phyloP scores from a whole-genome alignment of 2,329 filamentous ascomycete genomes.

The Colletotrichum endophyticum region DNA sequence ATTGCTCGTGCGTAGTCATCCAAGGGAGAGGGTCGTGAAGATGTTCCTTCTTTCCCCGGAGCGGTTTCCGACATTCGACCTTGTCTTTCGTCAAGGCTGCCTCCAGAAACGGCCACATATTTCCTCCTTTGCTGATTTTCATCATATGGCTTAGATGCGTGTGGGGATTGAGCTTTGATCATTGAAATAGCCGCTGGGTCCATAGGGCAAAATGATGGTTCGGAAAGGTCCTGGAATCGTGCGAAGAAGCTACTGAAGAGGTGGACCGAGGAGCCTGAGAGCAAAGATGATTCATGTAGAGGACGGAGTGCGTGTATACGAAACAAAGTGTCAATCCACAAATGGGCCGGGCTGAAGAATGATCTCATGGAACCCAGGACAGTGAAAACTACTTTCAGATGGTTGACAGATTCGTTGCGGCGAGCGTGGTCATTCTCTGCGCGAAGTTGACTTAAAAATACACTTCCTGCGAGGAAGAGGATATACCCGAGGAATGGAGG shows the following conservation, averaged over 20 bases:
- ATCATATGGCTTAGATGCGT: neutral
- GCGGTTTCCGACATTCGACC: neutral
- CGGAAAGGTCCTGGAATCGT: neutral
- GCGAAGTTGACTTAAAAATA: neutral
- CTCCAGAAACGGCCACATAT: neutral
- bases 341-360: neutral
- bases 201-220: neutral
- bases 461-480: neutral
- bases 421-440: neutral
- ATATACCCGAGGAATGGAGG: neutral
- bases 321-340: neutral
- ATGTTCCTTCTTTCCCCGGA: neutral
- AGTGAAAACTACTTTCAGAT: neutral
- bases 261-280: neutral
- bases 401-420: neutral
- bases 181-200: neutral
- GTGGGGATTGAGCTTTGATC: neutral
- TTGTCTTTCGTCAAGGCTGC: neutral
- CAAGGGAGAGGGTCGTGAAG: neutral
- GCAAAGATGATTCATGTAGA: neutral
- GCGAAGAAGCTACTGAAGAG: neutral
- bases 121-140: neutral
- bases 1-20: neutral
- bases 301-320: neutral
- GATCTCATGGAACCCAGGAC: neutral